Evolutionary conservation across 2,329 filamentous ascomycete species (phyloP).

Genomic region (Ophiostoma fasciatum): DNA sequence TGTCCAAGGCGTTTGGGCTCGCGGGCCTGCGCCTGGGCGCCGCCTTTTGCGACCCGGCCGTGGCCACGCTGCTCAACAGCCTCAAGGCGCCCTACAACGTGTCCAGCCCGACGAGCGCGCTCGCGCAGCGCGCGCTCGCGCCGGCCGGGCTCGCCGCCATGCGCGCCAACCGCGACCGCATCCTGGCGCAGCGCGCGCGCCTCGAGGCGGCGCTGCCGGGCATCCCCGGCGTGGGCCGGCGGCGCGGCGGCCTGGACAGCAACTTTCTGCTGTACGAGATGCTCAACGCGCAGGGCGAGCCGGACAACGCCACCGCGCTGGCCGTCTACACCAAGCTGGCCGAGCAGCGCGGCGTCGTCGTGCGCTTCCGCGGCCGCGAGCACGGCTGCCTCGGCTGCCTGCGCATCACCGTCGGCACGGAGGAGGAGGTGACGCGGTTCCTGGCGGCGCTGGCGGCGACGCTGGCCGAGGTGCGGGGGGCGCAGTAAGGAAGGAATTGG

Average conservation of each 20-base stretch:
- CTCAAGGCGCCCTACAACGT: conserved; percentile 97
- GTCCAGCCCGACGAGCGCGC: conserved; percentile 67
- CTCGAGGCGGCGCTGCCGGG: conserved; percentile 57
- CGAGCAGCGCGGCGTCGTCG: conserved; percentile 76
- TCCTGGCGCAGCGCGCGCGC: conserved; percentile 64
- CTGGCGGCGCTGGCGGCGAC: conserved; percentile 47
- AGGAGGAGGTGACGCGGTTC: conserved; percentile 69
- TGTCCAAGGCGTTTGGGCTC: conserved; percentile 95
- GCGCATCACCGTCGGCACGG: conserved; percentile 83
- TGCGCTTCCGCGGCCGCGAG: conserved; percentile 87
- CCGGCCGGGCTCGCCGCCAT: conserved; percentile 56
- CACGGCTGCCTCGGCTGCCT: conserved; percentile 77
- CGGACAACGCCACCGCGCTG: conserved; percentile 65
- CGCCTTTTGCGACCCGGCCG: conserved; percentile 60
- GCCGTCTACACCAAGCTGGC: conserved; percentile 75
- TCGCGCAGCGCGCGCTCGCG: conserved; percentile 61
- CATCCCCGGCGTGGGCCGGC: conserved; percentile 63
- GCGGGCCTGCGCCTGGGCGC: conserved; percentile 84
- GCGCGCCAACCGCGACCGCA: conserved; percentile 51
- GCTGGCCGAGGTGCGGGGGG: conserved; percentile 29
- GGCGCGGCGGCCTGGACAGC: conserved; percentile 64
- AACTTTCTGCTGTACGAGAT: conserved; percentile 93
- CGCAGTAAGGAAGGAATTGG: not conserved
- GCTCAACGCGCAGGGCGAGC: conserved; percentile 53
- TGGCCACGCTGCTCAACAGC: conserved; percentile 73